These are phyloP conservation scores for Rhodamnia rubescens DNA, from an alignment of 345 rosid genomes.

Conservation along the genomic window DNA sequence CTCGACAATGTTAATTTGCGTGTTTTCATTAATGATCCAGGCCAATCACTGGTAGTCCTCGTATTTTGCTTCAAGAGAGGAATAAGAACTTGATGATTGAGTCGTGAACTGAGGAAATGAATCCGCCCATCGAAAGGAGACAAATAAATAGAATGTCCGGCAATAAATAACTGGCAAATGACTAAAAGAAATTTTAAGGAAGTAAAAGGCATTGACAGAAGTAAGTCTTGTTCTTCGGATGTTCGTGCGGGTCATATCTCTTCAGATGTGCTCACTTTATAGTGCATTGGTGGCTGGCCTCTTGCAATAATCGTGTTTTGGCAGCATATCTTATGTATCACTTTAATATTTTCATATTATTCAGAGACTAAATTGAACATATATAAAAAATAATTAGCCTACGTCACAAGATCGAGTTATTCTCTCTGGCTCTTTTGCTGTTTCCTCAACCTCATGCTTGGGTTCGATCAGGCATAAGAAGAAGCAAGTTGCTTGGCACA, in stretches of 20 bases:
- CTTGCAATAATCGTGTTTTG: background rate
- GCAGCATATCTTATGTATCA: no score
- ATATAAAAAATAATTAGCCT: background rate
- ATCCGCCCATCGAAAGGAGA: background rate
- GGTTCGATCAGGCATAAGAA: background rate
- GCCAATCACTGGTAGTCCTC: background rate
- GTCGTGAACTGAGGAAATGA: background rate
- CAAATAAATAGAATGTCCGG: background rate
- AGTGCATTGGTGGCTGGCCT: background rate
- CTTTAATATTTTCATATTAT: background rate
- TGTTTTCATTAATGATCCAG: background rate
- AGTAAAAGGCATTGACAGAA: background rate
- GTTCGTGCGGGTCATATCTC: background rate
- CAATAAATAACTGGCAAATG: background rate
- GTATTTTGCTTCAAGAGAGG: no score
- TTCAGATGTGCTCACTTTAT: background rate
- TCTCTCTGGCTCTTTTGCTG: background rate
- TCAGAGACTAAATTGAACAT: no score
- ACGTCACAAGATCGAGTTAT: background rate
- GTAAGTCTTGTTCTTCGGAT: background rate
- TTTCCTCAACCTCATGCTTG: background rate
- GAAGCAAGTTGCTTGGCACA: background rate
- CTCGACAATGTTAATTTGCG: background rate
- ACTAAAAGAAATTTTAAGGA: background rate
- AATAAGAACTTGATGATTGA: no score